Evolutionary conservation across 495 filamentous ascomycete genomes (phyloP).

Genomic region (Lophiostoma macrostomum): DNA sequence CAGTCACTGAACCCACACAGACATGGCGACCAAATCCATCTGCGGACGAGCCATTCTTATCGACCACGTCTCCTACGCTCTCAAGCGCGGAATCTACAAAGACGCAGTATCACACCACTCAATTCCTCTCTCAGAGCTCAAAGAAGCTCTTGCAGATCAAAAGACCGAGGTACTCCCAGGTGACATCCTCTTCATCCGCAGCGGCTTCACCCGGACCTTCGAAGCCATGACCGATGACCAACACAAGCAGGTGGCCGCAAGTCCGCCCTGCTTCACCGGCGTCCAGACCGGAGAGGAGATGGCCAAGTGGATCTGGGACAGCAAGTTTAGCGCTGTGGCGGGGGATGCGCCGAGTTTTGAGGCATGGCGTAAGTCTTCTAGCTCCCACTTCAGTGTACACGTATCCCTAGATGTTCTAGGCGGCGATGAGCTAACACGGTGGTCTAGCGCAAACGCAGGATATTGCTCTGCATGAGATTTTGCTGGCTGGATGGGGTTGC

Average conservation of each 20-base stretch:
- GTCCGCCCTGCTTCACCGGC: conserved; percentile 46
- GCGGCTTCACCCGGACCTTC: conserved; percentile 48
- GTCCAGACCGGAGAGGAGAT: conserved; percentile 50
- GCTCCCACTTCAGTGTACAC: too few species aligned
- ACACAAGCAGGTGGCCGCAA: conserved; percentile 38
- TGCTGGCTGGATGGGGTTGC: conserved; percentile 54
- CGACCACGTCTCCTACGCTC: conserved; percentile 39
- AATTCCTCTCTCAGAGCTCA: conserved; percentile 48
- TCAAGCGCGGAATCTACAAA: conserved; percentile 34
- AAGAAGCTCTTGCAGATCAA: conserved; percentile 47
- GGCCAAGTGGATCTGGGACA: conserved; percentile 40
- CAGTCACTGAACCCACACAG: conserved; percentile 12
- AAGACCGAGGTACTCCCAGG: conserved; percentile 51
- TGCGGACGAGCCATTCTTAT: conserved; percentile 50
- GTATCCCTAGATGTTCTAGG: too few species aligned
- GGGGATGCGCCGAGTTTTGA: conserved; percentile 40
- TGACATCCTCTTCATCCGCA: conserved; percentile 55
- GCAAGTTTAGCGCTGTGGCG: conserved; percentile 39
- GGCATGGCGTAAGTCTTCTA: conserved; percentile 39
- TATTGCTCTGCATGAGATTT: conserved; percentile 56
- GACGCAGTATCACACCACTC: conserved; percentile 43
- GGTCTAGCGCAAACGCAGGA: neutral
- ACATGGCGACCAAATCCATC: conserved; percentile 44
- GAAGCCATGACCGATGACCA: conserved; percentile 36
- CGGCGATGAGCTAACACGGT: too few species aligned